phyloP scores from a whole-genome alignment of 2,329 filamentous ascomycete species.

The Penicillium sp. region DNA sequence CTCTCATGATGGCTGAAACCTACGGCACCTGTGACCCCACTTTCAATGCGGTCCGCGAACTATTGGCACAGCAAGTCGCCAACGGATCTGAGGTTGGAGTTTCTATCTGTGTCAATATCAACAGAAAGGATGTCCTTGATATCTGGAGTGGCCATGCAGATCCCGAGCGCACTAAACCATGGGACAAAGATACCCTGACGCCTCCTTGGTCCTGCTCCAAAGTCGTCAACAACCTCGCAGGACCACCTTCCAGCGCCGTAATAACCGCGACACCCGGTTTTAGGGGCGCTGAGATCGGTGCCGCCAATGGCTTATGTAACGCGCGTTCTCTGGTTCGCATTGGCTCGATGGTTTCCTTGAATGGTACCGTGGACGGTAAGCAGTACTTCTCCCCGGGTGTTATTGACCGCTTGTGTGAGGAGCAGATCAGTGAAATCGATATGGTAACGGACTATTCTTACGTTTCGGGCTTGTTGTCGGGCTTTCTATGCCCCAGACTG shows the following conservation, averaged over 20 bases:
- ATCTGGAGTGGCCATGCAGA: conserved; percentile 37
- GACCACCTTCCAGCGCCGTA: conserved; percentile 23
- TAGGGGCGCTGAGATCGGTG: conserved; percentile 41
- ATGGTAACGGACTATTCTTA: conserved; percentile 33
- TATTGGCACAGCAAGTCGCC: conserved; percentile 36
- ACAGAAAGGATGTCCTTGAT: conserved; percentile 48
- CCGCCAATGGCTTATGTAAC: conserved; percentile 46
- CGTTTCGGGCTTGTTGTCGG: conserved; percentile 45
- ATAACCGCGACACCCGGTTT: conserved; percentile 29
- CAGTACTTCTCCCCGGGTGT: conserved; percentile 42
- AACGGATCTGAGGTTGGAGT: conserved; percentile 44
- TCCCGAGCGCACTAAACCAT: conserved; percentile 29
- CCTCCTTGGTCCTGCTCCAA: conserved; percentile 29
- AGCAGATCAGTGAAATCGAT: conserved; percentile 44
- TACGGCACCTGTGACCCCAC: conserved; percentile 38
- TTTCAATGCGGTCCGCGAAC: conserved; percentile 35
- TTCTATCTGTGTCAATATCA: conserved; percentile 42
- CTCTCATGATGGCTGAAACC: conserved; percentile 21
- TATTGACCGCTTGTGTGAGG: conserved; percentile 44
- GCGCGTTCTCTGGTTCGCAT: conserved; percentile 43
- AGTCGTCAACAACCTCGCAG: conserved; percentile 22
- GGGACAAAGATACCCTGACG: conserved; percentile 35
- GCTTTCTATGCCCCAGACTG: conserved; percentile 28
- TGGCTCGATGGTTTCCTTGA: conserved; percentile 37
- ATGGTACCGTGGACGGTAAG: conserved; percentile 32